Percentiles rank a stretch among this genome's conserved stretches.
Conservation (phyloP, 768 basidiomycete species). For the Leccinum subgranulosum region DNA sequence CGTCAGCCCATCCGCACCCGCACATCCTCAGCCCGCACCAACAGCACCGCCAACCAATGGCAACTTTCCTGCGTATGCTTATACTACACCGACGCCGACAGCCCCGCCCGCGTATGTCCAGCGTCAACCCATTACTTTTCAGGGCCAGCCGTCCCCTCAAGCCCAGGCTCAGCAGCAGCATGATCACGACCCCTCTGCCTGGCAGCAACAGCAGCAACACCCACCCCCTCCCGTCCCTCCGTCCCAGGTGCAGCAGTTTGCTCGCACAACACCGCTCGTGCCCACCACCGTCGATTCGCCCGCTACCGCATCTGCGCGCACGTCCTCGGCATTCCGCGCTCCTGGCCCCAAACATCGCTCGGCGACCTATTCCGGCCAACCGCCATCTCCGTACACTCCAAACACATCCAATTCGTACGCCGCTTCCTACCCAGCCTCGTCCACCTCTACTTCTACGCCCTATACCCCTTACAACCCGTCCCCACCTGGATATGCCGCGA, state of each 20-base stretch:
- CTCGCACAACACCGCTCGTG: conserved; percentile 28
- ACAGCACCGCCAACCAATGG: conserved; percentile 12
- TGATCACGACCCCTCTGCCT: conserved; percentile 16
- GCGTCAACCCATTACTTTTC: conserved; percentile 21
- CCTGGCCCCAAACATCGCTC: conserved; percentile 19
- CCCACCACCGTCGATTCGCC: conserved; percentile 28
- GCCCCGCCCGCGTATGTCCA: conserved; percentile 19
- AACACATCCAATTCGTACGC: conserved; percentile 14
- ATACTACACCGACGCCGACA: conserved; percentile 22
- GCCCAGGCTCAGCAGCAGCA: conserved; percentile 13
- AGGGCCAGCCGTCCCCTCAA: conserved; percentile 15
- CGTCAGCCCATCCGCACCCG: background rate
- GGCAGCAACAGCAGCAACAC: conserved; percentile 17
- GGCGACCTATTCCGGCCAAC: conserved; percentile 12
- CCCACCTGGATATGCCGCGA: conserved; percentile 15
- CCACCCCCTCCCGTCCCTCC: background rate
- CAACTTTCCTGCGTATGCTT: conserved; percentile 17
- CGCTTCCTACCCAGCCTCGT: conserved; percentile 14
- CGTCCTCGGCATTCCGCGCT: conserved; percentile 9
- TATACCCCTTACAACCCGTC: conserved; percentile 24
- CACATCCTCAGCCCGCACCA: background rate
- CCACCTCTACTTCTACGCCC: conserved; percentile 13
- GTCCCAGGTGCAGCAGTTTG: conserved; percentile 21
- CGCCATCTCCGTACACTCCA: conserved; percentile 21
- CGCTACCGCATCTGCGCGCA: conserved; percentile 4